These are phyloP conservation scores for Colletotrichum liaoningense DNA, from an alignment of 2,329 filamentous ascomycete species.

Conservation along the genomic window DNA sequence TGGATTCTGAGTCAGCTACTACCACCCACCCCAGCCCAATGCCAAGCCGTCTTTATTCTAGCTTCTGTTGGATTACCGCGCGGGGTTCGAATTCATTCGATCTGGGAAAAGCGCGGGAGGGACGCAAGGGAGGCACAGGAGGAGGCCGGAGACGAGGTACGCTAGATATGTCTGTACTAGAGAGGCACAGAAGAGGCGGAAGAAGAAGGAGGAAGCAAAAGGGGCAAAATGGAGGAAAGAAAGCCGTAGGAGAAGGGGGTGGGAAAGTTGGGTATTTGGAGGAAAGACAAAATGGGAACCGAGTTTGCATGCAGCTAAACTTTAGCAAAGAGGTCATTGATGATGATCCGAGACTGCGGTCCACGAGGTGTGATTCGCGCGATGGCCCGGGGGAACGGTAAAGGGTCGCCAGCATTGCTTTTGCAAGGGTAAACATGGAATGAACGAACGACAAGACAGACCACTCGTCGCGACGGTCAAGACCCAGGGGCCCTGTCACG, in stretches of 20 bases:
- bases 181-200: not conserved
- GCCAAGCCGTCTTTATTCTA: constrained; percentile 20
- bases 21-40: constrained; percentile 11
- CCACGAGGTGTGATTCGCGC: constrained; percentile 9
- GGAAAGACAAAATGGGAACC: not conserved
- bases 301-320: constrained; percentile 15
- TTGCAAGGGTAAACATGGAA: too few species aligned
- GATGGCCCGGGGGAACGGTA: not conserved
- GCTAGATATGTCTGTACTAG: not conserved
- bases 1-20: constrained; percentile 29
- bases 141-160: not conserved
- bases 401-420: not conserved
- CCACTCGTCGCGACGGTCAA: too few species aligned
- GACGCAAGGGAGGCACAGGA: not conserved
- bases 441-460: too few species aligned
- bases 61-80: not conserved
- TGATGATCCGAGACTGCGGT: constrained; percentile 21
- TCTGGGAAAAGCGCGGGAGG: not conserved
- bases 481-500: not conserved
- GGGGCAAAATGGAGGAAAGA: not conserved
- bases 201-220: not conserved
- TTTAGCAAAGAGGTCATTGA: constrained; percentile 13
- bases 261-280: not conserved
- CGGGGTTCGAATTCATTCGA: not conserved
- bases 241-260: not conserved